Evolutionary conservation across 768 basidiomycete species (phyloP).

Genomic region (Kwoniella sp.): DNA sequence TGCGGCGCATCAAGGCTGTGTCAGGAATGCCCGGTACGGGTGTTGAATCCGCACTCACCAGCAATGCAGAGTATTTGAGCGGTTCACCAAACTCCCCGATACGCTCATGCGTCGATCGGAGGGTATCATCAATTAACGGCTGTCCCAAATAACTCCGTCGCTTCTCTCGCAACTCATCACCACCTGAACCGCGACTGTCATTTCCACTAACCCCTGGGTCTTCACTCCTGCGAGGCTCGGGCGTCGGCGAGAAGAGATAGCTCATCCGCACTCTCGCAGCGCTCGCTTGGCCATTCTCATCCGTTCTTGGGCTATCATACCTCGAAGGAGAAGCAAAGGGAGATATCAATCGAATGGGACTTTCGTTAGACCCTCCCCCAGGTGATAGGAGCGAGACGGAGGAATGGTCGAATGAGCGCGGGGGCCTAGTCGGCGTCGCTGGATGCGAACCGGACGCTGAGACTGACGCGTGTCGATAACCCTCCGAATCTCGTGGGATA

Average conservation of each 20-base stretch:
- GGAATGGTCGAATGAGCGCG: not conserved
- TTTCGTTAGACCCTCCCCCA: not conserved
- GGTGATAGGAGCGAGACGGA: not conserved
- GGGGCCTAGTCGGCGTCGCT: constrained; percentile 12
- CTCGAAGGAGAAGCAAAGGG: not conserved
- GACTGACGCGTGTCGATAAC: constrained; percentile 22
- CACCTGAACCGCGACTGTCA: not conserved
- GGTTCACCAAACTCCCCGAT: constrained; percentile 21
- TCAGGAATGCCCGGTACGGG: no score
- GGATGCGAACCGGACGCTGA: constrained; percentile 22
- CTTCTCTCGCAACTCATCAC: not conserved
- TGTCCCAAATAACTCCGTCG: constrained; percentile 16
- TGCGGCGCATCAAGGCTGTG: no score
- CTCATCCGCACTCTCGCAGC: not conserved
- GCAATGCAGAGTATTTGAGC: constrained; percentile 3
- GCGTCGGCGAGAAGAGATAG: constrained; percentile 1
- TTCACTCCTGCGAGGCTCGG: not conserved
- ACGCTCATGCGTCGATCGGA: constrained; percentile 1
- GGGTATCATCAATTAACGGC: constrained; percentile 5
- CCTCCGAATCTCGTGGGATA: constrained; percentile 8
- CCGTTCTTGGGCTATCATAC: not conserved
- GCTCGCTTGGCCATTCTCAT: not conserved
- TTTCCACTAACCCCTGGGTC: not conserved
- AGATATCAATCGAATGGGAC: constrained; percentile 1
- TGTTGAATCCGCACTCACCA: not conserved